Conservation (phyloP, 129 eudicot species). For the Daucus carota region DH1_v3.0 NC_030388.2:3262501-3263000, state of each 20-base stretch:
- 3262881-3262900: background rate
- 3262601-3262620: conserved; percentile 83
- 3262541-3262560: conserved; percentile 64
- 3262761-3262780: no score
- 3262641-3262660: background rate
- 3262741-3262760: background rate
- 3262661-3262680: background rate
- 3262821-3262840: background rate
- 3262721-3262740: background rate
- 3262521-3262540: conserved; percentile 87
- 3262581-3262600: conserved; percentile 91
- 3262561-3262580: conserved; percentile 85
- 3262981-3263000: background rate
- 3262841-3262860: background rate
- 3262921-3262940: background rate
- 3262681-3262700: background rate
- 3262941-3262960: background rate
- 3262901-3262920: background rate
- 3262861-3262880: background rate
- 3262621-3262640: conserved; percentile 71
- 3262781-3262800: background rate
- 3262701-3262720: background rate
- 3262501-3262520: conserved; percentile 93
- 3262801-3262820: background rate
- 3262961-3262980: background rate